phyloP scores from a whole-genome alignment of 169 alveolate species.

The Plasmodium gonderi region DNA sequence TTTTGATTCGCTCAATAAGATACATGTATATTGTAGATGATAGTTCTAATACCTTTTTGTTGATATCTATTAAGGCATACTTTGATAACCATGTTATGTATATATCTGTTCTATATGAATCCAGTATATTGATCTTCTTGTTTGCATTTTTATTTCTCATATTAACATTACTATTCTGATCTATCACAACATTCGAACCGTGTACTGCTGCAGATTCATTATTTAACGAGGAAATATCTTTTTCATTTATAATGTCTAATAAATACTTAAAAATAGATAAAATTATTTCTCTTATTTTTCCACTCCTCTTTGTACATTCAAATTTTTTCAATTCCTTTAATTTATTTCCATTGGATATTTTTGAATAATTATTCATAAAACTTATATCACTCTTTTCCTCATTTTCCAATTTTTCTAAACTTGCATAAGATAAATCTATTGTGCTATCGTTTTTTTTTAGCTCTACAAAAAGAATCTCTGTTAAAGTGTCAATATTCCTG shows the following conservation, averaged over 20 bases:
- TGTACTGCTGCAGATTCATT: not conserved
- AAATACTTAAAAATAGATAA: conserved; percentile 54
- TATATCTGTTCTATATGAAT: conserved; percentile 13
- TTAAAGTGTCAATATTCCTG: conserved; percentile 29
- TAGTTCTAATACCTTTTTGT: conserved; percentile 38
- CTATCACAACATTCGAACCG: not conserved
- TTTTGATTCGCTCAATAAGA: conserved; percentile 38
- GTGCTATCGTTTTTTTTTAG: conserved; percentile 25
- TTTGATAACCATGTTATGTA: conserved; percentile 50
- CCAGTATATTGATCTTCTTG: conserved; percentile 16
- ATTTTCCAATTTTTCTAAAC: conserved; percentile 5
- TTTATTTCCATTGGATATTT: conserved; percentile 2
- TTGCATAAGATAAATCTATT: conserved; percentile 30
- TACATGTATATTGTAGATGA: conserved; percentile 31
- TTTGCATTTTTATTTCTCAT: not conserved
- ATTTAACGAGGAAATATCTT: not conserved
- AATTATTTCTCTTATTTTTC: conserved; percentile 57
- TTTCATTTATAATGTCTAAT: conserved; percentile 45
- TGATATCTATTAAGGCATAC: conserved; percentile 52
- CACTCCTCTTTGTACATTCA: conserved; percentile 26
- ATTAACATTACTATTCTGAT: not conserved
- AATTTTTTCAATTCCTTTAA: conserved; percentile 23
- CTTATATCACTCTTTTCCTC: not conserved
- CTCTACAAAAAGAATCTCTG: conserved; percentile 31
- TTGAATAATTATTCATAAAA: conserved; percentile 4